A percentile compares a stretch with the other conserved stretches of the same genome.
These are phyloP conservation scores for Boletus patriciae DNA, from an alignment of 768 basidiomycete species.

Conservation along the genomic window DNA sequence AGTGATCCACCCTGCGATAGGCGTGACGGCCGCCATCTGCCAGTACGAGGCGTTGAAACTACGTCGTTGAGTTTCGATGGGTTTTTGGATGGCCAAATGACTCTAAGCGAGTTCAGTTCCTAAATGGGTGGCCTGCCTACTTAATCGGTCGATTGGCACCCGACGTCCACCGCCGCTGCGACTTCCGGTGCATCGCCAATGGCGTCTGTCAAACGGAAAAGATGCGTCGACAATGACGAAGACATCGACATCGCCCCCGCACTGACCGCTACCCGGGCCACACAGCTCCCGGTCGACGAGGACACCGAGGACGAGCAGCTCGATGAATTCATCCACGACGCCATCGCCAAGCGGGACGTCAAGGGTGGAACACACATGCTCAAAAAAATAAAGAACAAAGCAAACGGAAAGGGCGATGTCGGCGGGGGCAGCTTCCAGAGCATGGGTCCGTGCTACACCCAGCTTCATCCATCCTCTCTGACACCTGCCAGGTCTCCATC, in stretches of 20 bases:
- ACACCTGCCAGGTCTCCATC: constrained; percentile 64
- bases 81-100: too few relatives aligned
- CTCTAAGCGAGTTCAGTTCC: too few relatives aligned
- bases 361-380: constrained; percentile 74
- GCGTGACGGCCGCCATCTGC: too few relatives aligned
- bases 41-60: too few relatives aligned
- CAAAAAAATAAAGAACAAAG: constrained; percentile 75
- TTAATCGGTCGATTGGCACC: too few relatives aligned
- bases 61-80: too few relatives aligned
- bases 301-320: constrained; percentile 52
- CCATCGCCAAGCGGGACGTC: constrained; percentile 69
- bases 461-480: background rate
- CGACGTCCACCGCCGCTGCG: too few relatives aligned
- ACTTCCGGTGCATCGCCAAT: constrained; percentile 28
- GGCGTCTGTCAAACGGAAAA: constrained; percentile 33
- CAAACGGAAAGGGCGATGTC: constrained; percentile 71
- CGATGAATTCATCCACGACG: constrained; percentile 61
- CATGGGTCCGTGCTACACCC: constrained; percentile 66
- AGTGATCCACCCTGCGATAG: too few relatives aligned
- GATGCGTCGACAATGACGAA: constrained; percentile 19
- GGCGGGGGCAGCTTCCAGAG: constrained; percentile 95
- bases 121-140: too few relatives aligned
- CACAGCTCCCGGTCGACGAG: background rate
- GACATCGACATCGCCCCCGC: constrained; percentile 70
- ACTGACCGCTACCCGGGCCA: constrained; percentile 39